Conservation (phyloP, 148 eudicot genomes). For the Rhododendron ovatum region DNA sequence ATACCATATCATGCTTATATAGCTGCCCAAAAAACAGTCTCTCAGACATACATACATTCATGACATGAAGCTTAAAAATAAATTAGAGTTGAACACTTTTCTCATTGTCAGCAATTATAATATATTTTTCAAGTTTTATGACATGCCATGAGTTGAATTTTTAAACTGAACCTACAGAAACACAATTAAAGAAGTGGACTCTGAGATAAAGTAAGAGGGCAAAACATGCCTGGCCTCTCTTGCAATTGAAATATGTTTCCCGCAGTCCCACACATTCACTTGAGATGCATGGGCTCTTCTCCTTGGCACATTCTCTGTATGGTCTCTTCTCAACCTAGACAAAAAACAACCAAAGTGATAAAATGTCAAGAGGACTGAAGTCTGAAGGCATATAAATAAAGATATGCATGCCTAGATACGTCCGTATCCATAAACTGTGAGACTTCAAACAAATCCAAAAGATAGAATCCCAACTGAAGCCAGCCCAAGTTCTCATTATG, state of each 20-base stretch:
- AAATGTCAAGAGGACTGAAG: background rate
- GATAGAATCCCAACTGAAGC: background rate
- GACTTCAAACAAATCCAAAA: background rate
- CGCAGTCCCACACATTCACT: conserved; percentile 86
- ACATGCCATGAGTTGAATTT: background rate
- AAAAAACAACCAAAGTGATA: background rate
- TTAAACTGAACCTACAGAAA: background rate
- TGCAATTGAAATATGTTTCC: conserved; percentile 94
- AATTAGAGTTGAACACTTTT: background rate
- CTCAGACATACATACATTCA: background rate
- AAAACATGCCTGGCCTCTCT: conserved; percentile 79
- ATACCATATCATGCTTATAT: background rate
- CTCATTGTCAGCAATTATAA: background rate
- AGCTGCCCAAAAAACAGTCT: background rate
- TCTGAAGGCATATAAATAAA: background rate
- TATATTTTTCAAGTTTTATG: background rate
- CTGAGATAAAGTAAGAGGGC: background rate
- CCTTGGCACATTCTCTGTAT: conserved; percentile 80
- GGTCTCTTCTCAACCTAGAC: conserved; percentile 67
- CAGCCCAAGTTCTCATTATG: background rate
- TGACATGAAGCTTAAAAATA: background rate
- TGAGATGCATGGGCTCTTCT: conserved; percentile 68
- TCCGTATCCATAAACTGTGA: background rate
- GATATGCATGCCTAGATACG: background rate
- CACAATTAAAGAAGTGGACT: background rate